phyloP scores from a whole-genome alignment of 2,329 filamentous ascomycete genomes.

The Xylariomycetidae sp. region DNA sequence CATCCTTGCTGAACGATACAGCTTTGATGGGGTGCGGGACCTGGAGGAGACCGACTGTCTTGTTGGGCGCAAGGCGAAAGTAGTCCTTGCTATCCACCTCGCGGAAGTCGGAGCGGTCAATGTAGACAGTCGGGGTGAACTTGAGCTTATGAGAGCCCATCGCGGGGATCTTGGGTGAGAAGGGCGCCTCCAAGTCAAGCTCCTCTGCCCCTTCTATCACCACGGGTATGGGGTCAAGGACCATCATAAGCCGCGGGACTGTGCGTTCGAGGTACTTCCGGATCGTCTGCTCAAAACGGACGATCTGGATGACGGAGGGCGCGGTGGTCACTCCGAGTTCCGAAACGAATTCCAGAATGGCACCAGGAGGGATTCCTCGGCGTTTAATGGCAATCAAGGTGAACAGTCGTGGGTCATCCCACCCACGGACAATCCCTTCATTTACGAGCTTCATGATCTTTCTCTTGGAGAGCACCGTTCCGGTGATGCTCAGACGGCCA shows the following conservation, averaged over 20 bases:
- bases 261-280: slow-evolving; percentile 82
- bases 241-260: slow-evolving; percentile 82
- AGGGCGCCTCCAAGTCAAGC: slow-evolving; percentile 65
- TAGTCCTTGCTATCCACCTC: slow-evolving; percentile 67
- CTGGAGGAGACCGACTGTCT: slow-evolving; percentile 68
- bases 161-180: slow-evolving; percentile 71
- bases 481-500: slow-evolving; percentile 58
- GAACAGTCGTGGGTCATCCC: slow-evolving; percentile 87
- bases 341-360: slow-evolving; percentile 82
- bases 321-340: slow-evolving; percentile 87
- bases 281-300: slow-evolving; percentile 79
- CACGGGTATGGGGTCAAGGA: slow-evolving; percentile 79
- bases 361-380: slow-evolving; percentile 80
- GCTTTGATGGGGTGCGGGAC: slow-evolving; percentile 64
- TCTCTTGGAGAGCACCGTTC: slow-evolving; percentile 83
- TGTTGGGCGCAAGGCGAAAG: slow-evolving; percentile 70
- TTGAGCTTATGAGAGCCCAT: slow-evolving; percentile 55
- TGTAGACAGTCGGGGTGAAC: slow-evolving; percentile 76
- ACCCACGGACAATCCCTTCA: slow-evolving; percentile 71
- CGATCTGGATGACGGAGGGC: slow-evolving; percentile 70
- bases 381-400: slow-evolving; percentile 74
- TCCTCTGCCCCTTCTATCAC: slow-evolving; percentile 74
- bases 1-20: slow-evolving; percentile 61
- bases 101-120: slow-evolving; percentile 74
- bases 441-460: slow-evolving; percentile 75